These are phyloP conservation scores for Flagelloscypha sp. DNA, from an alignment of 768 basidiomycete species.

Conservation along the genomic window DNA sequence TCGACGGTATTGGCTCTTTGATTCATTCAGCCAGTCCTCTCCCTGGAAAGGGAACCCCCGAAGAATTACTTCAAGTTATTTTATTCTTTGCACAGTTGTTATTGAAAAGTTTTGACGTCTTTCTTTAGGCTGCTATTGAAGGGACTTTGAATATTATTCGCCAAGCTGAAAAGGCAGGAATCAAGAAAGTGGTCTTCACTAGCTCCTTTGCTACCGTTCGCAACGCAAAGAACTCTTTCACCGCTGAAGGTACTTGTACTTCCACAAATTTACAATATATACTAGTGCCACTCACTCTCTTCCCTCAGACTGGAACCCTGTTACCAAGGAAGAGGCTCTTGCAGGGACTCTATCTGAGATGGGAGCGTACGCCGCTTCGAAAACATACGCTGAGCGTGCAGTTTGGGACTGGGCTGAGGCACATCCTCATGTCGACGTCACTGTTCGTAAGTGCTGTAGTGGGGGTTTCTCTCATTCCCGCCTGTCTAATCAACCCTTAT, in stretches of 20 bases:
- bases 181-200: constrained; percentile 23
- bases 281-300: background rate
- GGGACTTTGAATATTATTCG: constrained; percentile 28
- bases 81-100: background rate
- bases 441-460: constrained; percentile 19
- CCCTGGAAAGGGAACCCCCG: background rate
- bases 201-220: constrained; percentile 20
- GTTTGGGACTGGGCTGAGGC: constrained; percentile 30
- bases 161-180: constrained; percentile 25
- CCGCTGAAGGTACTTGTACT: constrained; percentile 17
- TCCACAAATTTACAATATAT: background rate
- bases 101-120: background rate
- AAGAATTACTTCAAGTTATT: constrained; percentile 1
- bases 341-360: constrained; percentile 9
- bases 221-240: constrained; percentile 14
- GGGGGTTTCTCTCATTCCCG: background rate
- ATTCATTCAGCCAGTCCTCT: background rate
- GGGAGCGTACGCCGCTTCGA: constrained; percentile 26
- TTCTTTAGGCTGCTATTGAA: constrained; percentile 20
- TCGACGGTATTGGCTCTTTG: background rate
- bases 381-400: constrained; percentile 28
- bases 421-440: constrained; percentile 27
- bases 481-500: background rate
- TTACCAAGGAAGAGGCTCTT: constrained; percentile 22
- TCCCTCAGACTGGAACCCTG: constrained; percentile 24